Percentiles rank a stretch among this genome's conserved stretches.
phyloP scores from a whole-genome alignment of 176 grass and related monocot species.

The Rhipidocladum racemiflorum region DNA sequence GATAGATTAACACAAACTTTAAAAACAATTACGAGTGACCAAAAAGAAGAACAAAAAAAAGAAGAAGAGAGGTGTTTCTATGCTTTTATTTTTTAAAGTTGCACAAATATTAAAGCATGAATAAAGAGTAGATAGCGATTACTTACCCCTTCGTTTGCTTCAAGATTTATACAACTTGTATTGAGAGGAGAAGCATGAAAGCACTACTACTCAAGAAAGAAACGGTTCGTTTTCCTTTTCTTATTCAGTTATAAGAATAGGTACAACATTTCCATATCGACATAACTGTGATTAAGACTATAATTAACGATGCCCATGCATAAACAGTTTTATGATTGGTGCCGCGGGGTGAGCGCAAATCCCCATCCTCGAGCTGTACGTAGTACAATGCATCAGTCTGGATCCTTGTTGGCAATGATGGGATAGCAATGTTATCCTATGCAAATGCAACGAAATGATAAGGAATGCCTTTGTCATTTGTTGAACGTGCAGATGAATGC shows the following conservation, averaged over 20 bases:
- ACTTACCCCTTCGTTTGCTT: too few relatives aligned
- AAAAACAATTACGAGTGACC: neutral
- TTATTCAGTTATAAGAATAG: neutral
- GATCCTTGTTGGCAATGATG: slow-evolving; percentile 34
- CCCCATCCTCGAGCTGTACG: slow-evolving; percentile 19
- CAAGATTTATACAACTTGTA: too few relatives aligned
- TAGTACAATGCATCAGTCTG: slow-evolving; percentile 26
- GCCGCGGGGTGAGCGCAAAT: neutral
- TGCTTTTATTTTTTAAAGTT: too few relatives aligned
- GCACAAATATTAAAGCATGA: too few relatives aligned
- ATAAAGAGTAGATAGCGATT: too few relatives aligned
- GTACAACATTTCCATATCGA: neutral
- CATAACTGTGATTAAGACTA: slow-evolving; percentile 22
- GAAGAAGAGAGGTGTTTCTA: too few relatives aligned
- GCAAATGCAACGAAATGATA: slow-evolving; percentile 22
- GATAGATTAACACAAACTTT: neutral
- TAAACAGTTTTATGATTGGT: slow-evolving; percentile 11
- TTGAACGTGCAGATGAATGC: neutral
- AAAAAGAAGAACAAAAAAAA: neutral
- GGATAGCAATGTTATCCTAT: slow-evolving; percentile 16
- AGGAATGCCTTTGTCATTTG: slow-evolving; percentile 28
- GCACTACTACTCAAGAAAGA: too few relatives aligned
- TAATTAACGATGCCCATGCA: slow-evolving; percentile 10
- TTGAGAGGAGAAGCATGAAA: too few relatives aligned
- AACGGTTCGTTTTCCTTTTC: neutral